These are phyloP conservation scores for Metschnikowia orientalis DNA, from an alignment of 805 yeast genomes.

Conservation along the genomic window DNA sequence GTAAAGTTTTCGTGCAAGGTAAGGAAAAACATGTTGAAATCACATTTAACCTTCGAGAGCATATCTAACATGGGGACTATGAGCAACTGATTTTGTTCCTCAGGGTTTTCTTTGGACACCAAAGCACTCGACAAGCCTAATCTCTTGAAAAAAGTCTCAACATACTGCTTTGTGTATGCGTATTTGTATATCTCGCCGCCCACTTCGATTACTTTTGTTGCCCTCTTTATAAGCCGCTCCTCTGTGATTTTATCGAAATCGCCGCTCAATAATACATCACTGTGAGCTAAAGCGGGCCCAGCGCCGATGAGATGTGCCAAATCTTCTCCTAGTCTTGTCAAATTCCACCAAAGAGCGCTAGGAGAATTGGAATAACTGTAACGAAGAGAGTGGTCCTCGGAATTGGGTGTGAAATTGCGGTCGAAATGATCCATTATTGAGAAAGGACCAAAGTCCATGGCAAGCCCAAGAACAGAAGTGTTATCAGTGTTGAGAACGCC, in stretches of 20 bases:
- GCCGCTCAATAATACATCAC: conserved; percentile 17
- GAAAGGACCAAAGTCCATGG: conserved; percentile 94
- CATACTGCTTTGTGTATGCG: conserved; percentile 56
- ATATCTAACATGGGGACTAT: conserved; percentile 59
- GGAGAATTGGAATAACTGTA: conserved; percentile 86
- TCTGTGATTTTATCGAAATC: conserved; percentile 46
- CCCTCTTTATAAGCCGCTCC: conserved; percentile 51
- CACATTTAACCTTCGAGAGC: conserved; percentile 59
- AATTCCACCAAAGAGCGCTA: conserved; percentile 87
- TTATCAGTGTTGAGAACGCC: conserved; percentile 96
- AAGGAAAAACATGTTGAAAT: conserved; percentile 76
- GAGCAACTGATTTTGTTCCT: conserved; percentile 41
- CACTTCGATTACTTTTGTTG: conserved; percentile 57
- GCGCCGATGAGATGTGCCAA: conserved; percentile 79
- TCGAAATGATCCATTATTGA: conserved; percentile 83
- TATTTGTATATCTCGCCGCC: conserved; percentile 65
- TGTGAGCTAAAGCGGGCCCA: conserved; percentile 48
- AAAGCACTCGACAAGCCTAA: conserved; percentile 55
- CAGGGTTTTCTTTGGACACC: conserved; percentile 29
- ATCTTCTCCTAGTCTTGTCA: conserved; percentile 78
- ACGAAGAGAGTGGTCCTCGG: conserved; percentile 69
- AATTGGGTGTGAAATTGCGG: conserved; percentile 81
- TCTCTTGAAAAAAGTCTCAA: conserved; percentile 54
- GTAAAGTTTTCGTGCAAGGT: conserved; percentile 49
- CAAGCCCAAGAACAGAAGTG: conserved; percentile 80